These are phyloP conservation scores for Populus trichocarpa DNA, from an alignment of 441 rosid genomes.

Conservation along the genomic window DNA sequence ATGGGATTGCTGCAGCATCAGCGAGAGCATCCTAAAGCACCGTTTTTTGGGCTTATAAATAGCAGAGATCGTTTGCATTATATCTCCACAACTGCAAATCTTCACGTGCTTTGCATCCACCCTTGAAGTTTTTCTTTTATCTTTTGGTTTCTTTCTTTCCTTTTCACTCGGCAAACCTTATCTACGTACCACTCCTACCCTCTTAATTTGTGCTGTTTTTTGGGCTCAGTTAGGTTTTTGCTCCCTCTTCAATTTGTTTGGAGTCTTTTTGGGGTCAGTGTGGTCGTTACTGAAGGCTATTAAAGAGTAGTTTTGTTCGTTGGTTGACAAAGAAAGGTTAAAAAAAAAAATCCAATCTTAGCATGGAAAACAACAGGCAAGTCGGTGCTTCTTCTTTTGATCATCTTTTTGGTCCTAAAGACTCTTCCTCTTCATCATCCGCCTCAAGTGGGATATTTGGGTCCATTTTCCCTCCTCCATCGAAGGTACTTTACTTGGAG, in stretches of 20 bases:
- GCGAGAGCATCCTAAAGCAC: background rate
- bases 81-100: conserved; percentile 13
- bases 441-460: conserved; percentile 34
- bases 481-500: conserved; percentile 32
- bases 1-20: background rate
- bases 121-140: background rate
- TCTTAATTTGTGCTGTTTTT: background rate
- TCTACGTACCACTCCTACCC: conserved; percentile 17
- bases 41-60: conserved; percentile 43
- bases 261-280: conserved; percentile 15
- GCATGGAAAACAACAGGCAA: conserved; percentile 51
- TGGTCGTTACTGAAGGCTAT: conserved; percentile 21
- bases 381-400: conserved; percentile 39
- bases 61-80: conserved; percentile 11
- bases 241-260: background rate
- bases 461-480: conserved; percentile 54
- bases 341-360: background rate
- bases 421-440: conserved; percentile 34
- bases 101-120: conserved; percentile 33
- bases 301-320: conserved; percentile 42
- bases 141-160: background rate
- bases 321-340: conserved; percentile 28
- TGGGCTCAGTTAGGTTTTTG: conserved; percentile 15
- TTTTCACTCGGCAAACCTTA: conserved; percentile 21
- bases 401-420: conserved; percentile 57